Conservation (phyloP, 1,139 yeast genomes). For the Taphrina wiesneri region DNA sequence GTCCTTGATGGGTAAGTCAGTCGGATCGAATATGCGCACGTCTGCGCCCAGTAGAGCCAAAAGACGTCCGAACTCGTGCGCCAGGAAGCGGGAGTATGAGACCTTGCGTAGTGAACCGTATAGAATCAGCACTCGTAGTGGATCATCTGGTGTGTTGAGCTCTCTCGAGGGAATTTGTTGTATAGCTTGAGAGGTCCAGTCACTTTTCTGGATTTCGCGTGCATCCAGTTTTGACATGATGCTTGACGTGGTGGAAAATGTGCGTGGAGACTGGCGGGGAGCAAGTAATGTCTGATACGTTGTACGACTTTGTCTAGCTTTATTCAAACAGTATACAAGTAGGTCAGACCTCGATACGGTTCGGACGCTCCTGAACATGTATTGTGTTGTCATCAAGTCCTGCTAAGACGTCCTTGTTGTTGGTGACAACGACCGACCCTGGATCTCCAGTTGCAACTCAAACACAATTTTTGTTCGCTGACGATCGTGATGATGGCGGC, state of each 20-base stretch:
- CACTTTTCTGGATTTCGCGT: neutral
- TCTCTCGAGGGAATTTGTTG: neutral
- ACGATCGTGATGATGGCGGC: neutral
- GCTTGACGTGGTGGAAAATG: neutral
- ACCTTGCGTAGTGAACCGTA: conserved; percentile 23
- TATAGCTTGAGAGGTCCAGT: conserved; percentile 14
- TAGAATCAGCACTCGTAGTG: conserved; percentile 11
- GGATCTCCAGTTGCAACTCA: no score
- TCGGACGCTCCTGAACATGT: no score
- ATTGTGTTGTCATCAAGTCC: no score
- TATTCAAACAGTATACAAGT: no score
- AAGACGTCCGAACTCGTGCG: conserved; percentile 33
- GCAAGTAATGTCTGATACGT: neutral
- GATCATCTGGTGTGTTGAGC: neutral
- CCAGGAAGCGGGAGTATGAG: conserved; percentile 32
- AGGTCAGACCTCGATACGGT: no score
- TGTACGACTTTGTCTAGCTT: neutral
- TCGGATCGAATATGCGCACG: conserved; percentile 33
- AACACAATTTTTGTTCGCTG: no score
- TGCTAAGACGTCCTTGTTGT: no score
- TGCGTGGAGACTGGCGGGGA: neutral
- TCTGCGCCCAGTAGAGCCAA: conserved; percentile 32
- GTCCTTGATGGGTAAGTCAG: conserved; percentile 33
- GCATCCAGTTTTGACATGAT: neutral
- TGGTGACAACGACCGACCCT: no score